A percentile compares a stretch with the other conserved stretches of the same genome.
Conservation (phyloP, 2,329 filamentous ascomycete genomes). For the Nigrograna mackinnonii region DNA sequence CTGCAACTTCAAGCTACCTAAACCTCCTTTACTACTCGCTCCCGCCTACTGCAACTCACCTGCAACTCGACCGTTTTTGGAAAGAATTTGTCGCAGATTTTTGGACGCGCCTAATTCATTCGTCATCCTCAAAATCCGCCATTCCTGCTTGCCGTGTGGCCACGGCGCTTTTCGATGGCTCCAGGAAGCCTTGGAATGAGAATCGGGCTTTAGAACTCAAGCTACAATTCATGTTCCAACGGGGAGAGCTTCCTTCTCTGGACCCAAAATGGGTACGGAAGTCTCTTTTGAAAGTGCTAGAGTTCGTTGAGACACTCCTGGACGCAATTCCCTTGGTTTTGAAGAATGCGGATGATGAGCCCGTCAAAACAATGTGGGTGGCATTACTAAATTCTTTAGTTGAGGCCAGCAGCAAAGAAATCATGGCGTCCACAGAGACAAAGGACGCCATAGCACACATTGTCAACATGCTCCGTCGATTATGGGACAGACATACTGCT, state of each 20-base stretch:
- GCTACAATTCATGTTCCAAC: conserved; percentile 46
- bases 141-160: conserved; percentile 64
- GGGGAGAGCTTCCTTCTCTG: conserved; percentile 79
- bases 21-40: conserved; percentile 55
- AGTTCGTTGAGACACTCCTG: conserved; percentile 59
- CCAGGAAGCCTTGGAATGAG: conserved; percentile 70
- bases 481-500: conserved; percentile 65
- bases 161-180: conserved; percentile 68
- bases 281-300: conserved; percentile 69
- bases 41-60: conserved; percentile 66
- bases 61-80: conserved; percentile 79
- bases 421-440: conserved; percentile 84
- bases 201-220: conserved; percentile 67
- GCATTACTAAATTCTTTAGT: conserved; percentile 66
- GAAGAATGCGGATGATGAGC: conserved; percentile 39
- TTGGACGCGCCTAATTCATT: conserved; percentile 46
- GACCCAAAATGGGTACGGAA: conserved; percentile 87
- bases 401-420: conserved; percentile 77
- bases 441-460: conserved; percentile 76
- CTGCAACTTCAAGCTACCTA: conserved; percentile 72
- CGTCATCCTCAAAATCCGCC: conserved; percentile 22
- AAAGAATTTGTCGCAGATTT: conserved; percentile 71
- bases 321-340: conserved; percentile 52
- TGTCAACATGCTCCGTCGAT: conserved; percentile 67
- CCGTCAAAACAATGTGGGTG: conserved; percentile 65